Base-by-base conservation (phyloP, 2,329 filamentous ascomycete genomes). In the Aspergillus luchuensis region DNA sequence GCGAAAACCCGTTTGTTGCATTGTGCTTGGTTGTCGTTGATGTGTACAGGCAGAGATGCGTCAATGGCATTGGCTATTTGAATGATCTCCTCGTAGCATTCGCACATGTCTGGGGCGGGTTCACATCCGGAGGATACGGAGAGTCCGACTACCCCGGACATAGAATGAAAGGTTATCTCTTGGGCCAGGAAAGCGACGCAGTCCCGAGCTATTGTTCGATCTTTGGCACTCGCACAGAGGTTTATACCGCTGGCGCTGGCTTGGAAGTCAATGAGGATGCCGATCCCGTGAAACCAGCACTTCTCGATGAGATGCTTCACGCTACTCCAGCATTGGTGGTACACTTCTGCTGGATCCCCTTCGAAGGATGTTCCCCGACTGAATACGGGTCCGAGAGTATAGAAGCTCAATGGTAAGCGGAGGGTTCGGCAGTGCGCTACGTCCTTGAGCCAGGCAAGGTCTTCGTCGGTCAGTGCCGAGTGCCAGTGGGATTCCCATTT, bases 361-460 rank as follows among this genome's bases (percentile, higher is more conserved):
- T 81, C 79, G 70, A 87, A 88, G 0, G 81, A 79, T 1, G 84
- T 87, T 2, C 76, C 76, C 10, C 73, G 66, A 60, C 81, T 83
- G 66, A 82, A 86, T 1, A 76, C 69, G 0, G 80, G 77, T 0
- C 83, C 84, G 5, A 87, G 78, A 4, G 81, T 83, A 68, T 82
- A 88, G 71, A 85, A 87, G 3, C 85, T 85, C 56, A 88, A 82
- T 0, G 85, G 85, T 17, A 88, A 70, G n/a, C 85, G 80, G 45
- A 88, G 80, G 15, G 82, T 82, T 4, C 83, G 87, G 65, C 84
- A 84, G 55, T 80, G 81, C 2, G 82, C 84, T 25, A 79, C 74
- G 15, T 81, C 78, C 5, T 74, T 76, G 23, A 88, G 76, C 81
- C 82, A 87, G 15, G 78, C 72, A 21, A 86, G 76, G 65, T 87